Evolutionary conservation across 306 rosid genomes (phyloP), one percentile per base, ranked within the genome.

Genomic region (Begonia fuchsioides): DNA sequence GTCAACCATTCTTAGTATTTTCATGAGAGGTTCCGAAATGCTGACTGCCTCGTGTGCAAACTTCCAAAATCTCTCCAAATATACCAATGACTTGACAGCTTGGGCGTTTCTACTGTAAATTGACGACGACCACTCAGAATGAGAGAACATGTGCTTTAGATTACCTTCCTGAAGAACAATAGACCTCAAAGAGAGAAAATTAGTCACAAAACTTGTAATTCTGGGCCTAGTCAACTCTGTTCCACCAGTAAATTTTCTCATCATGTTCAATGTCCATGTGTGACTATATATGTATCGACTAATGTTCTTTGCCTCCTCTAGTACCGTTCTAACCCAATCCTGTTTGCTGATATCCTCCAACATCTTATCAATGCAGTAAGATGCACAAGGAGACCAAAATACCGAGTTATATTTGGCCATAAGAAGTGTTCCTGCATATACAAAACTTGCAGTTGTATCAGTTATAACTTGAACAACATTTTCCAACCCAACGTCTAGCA

Each of bases 381-480:
- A 65, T 17, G 72, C 78, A 58, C 82, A 79, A 57, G 88, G 80
- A 66, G 94, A 79, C 87, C 85, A 79, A 76, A 83, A 79, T 67
- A 83, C 61, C 51, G 84, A 63, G 52, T 41, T 68, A 74, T 83
- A 83, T 62, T 73, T 76, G 43, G 60, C 64, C 81, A 69, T 74
- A 49, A 83, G 82, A 67, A 59, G 69, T 53, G 76, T 65, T 44
- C 82, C 85, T 11, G 72, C 88, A 54, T 66, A 68, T 53, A 66
- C 69, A 60, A 61, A 72, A 72, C 77, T 62, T 52, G 67, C 68
- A 52, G 76, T 53, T 18, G 77, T 53, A 59, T 83, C 69, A 3
- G 88, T 79, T 56, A 83, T 74, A 49, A 76, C 74, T 71, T 83
- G 88, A 56, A 83, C 76, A 53, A 79, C 88, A 76, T 79, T 62